phyloP scores from a whole-genome alignment of 768 basidiomycete genomes.

The Flagelloscypha sp. region DNA sequence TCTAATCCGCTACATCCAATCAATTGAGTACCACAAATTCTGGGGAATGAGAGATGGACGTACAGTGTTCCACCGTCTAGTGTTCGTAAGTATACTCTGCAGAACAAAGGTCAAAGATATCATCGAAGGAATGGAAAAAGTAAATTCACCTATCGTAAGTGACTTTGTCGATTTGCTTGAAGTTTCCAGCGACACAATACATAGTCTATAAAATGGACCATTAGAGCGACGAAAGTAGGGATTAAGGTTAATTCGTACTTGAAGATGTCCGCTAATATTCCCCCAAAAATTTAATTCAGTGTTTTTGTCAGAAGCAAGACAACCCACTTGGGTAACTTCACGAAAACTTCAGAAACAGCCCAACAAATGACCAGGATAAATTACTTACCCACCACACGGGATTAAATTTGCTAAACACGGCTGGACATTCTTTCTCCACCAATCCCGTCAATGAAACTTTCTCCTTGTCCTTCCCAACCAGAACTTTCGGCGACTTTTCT shows the following conservation, averaged over 20 bases:
- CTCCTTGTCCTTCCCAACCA: background rate
- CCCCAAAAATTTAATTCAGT: background rate
- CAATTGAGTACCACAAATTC: conserved; percentile 1
- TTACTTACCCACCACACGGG: conserved; percentile 39
- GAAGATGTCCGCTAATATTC: conserved; percentile 46
- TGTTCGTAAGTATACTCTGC: conserved; percentile 41
- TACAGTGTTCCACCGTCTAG: conserved; percentile 62
- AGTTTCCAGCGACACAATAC: conserved; percentile 53
- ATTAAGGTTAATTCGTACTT: too few species aligned
- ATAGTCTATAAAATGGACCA: too few species aligned
- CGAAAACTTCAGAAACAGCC: conserved; percentile 7
- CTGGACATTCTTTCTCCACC: conserved; percentile 21
- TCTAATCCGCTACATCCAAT: conserved; percentile 47
- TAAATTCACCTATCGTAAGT: conserved; percentile 43
- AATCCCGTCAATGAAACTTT: conserved; percentile 1
- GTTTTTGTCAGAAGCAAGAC: background rate
- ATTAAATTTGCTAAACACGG: conserved; percentile 33
- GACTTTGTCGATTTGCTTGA: conserved; percentile 47
- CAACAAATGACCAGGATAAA: too few species aligned
- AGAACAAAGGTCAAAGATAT: background rate
- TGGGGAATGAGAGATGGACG: conserved; percentile 13
- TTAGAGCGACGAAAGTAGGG: too few species aligned
- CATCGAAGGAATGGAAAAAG: background rate
- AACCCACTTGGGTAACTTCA: conserved; percentile 31
- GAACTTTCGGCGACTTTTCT: background rate